Evolutionary conservation across 306 rosid species (phyloP), one percentile per base, ranked within the genome.

Genomic region (Rosa persica): DNA sequence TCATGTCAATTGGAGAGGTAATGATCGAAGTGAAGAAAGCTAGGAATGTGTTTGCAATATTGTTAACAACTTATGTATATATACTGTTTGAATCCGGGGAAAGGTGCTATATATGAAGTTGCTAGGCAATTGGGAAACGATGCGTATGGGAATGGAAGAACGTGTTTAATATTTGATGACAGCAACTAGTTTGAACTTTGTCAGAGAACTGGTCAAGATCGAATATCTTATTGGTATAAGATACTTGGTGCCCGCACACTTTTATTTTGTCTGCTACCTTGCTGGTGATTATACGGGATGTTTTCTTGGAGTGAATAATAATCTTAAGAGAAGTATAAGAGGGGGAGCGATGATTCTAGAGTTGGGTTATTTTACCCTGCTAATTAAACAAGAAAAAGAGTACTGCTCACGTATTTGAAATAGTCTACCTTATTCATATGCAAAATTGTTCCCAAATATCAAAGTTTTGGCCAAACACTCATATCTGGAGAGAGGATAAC

Each of bases 71-170:
- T 0, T 47, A 49, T 27, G 10, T 44, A 22, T 71, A 57, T 51
- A 38, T 23, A 46, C 11, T 12, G 47, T 64, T 12, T 51, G 27
- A n/a, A 62, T 27, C 34, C 1, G 8, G 30, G 34, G 67, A 66
- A 58, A 39, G 27, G 23, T 57, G 66, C 27, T 4, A 9, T 12
- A 39, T 42, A 19, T 11, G 36, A 76, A 74, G 77, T 40, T 81
- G 22, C 4, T 17, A 34, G 44, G 44, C 10, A 79, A 78, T 79
- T 51, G 76, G 73, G 4, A 25, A 27, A 25, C 6, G 83, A 58
- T 82, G 61, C 87, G 86, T 85, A 79, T 17, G 2, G 39, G 74
- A 75, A 23, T 75, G 23, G 72, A 57, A 66, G 13, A 80, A 54
- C 85, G 78, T 51, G 87, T 64, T 16, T 55, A 2, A 23, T 27